Evolutionary conservation across 2,329 filamentous ascomycete species (phyloP).

Genomic region (Pezicula carpinea): DNA sequence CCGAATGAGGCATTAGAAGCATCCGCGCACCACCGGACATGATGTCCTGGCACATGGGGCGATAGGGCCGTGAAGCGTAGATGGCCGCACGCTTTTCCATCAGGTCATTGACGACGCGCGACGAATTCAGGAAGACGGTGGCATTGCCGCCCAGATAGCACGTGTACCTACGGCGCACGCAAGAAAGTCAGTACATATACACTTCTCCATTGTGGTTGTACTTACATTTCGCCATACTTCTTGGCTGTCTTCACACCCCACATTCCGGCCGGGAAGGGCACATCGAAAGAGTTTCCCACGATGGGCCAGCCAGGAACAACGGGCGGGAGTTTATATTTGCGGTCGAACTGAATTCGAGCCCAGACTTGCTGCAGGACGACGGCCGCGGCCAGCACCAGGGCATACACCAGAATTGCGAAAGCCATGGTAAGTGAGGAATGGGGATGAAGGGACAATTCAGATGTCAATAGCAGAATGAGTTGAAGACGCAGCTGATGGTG

Average conservation of each 20-base stretch:
- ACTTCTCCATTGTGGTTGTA: neutral
- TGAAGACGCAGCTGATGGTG: too few species aligned
- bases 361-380: too few species aligned
- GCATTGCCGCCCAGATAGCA: conserved; percentile 27
- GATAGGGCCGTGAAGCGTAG: conserved; percentile 15
- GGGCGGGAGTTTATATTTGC: conserved; percentile 10
- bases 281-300: conserved; percentile 18
- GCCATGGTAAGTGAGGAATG: too few species aligned
- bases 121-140: conserved; percentile 38
- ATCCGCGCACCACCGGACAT: conserved; percentile 24
- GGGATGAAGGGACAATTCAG: too few species aligned
- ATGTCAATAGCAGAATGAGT: too few species aligned
- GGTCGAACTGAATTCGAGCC: too few species aligned
- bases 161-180: conserved; percentile 16
- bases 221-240: conserved; percentile 21
- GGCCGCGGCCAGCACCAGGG: too few species aligned
- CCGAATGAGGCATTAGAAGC: conserved; percentile 26
- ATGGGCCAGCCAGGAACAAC: conserved; percentile 16
- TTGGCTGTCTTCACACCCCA: conserved; percentile 12
- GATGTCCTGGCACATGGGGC: conserved; percentile 21
- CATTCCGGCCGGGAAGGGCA: conserved; percentile 12
- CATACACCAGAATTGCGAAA: too few species aligned
- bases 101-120: conserved; percentile 32
- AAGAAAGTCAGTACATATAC: neutral
- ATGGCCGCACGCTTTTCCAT: conserved; percentile 17